These are phyloP conservation scores for Lanmaoa rubissima DNA, from an alignment of 768 basidiomycete genomes.

Conservation along the genomic window DNA sequence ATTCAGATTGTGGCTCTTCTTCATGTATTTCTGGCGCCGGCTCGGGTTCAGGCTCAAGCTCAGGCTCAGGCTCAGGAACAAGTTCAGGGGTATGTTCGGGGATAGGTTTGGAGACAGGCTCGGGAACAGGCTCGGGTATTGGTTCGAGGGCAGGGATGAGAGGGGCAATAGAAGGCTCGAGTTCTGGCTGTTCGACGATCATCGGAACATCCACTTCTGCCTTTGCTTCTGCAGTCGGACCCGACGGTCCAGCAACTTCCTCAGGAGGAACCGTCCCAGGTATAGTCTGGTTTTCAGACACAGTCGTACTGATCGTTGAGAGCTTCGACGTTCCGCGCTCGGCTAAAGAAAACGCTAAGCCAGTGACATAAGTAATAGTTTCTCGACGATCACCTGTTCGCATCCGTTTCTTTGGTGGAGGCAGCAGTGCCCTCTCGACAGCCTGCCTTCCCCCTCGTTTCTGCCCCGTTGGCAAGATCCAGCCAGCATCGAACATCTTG, in stretches of 20 bases:
- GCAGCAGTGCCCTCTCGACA: conserved; percentile 43
- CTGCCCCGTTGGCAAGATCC: conserved; percentile 79
- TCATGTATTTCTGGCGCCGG: neutral
- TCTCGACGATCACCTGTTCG: conserved; percentile 39
- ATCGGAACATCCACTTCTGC: conserved; percentile 16
- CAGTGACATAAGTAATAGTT: neutral
- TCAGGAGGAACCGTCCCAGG: conserved; percentile 23
- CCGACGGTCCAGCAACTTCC: conserved; percentile 28
- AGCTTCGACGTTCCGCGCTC: conserved; percentile 43
- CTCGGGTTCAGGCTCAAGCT: neutral
- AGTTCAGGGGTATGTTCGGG: neutral
- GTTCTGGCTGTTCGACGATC: conserved; percentile 13
- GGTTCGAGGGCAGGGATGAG: neutral
- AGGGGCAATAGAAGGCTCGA: neutral
- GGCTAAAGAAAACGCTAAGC: neutral
- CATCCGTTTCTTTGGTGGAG: conserved; percentile 55
- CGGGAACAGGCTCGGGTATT: neutral
- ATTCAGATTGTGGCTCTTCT: conserved; percentile 13
- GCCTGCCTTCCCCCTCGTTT: conserved; percentile 58
- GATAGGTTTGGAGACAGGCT: neutral
- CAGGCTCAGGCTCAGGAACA: neutral
- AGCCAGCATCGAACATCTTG: conserved; percentile 79
- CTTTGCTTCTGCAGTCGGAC: conserved; percentile 18
- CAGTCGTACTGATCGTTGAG: conserved; percentile 46
- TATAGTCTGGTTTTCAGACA: conserved; percentile 46